Base-by-base conservation (phyloP, 2,329 filamentous ascomycete genomes). In the Cladosporium oxysporum region DNA sequence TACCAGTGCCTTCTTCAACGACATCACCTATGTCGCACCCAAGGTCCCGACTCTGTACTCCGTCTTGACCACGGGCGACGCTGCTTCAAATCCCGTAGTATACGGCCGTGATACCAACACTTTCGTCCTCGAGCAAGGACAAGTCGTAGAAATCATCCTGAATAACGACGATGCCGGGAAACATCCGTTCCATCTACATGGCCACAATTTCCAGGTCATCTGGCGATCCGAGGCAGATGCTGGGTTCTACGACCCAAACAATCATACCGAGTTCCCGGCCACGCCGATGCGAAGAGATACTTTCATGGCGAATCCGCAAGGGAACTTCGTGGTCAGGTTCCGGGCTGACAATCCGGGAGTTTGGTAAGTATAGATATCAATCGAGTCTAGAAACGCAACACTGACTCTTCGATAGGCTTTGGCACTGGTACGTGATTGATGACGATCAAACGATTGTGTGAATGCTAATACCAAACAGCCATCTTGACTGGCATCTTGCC, bases 171-270 rank as follows among this genome's bases (percentile, higher is more conserved):
- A 94, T 71, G 83, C 67, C 81, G 83, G 91, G 50, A 88, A 87
- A 10, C 90, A 93, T 72, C 92, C 88, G 0, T 89, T 90, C 80
- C 88, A 91, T 76, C 78, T 96, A 1, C 93, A 95, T 79, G 91
- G 91, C 0, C 90, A 92, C 76, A 81, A 85, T 70, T 92, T 93
- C 79, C 90, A 91, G 76, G 79, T 87, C 21, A 71, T 84, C 35
- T 67, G 72, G n/a, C 77, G 76, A 62, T 76, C 68, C 59, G 76
- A 71, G 12, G 76, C 76, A 16, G 69, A 78, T 11, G 69, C 67
- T 26, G 77, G 74, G 61, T 60, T 71, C 71, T 77, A 76, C 64
- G 71, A 77, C 52, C 66, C 75, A 1, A 71, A 72, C 66, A 77
- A 78, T 57, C 73, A 77, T 49, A 70, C 76, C 4, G 66, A 69